Evolutionary conservation across 2,329 filamentous ascomycete species (phyloP).

Genomic region (Neonectria hederae): DNA sequence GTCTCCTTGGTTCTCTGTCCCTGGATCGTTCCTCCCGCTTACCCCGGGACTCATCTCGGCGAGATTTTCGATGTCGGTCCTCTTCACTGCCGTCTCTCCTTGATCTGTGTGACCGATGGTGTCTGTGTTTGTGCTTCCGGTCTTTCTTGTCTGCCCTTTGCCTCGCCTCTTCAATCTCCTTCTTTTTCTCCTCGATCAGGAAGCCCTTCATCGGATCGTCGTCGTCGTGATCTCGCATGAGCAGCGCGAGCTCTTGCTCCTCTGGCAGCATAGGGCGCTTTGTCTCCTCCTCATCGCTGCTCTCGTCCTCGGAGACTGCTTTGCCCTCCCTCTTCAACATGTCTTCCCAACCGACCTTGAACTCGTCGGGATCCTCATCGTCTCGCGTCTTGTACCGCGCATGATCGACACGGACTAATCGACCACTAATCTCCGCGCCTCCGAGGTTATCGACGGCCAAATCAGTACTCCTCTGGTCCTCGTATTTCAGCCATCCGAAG

Average conservation of each 20-base stretch:
- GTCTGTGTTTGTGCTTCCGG: slow-evolving; percentile 57
- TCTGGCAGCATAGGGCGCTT: slow-evolving; percentile 77
- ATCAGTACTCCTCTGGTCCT: slow-evolving; percentile 96
- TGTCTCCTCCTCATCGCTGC: slow-evolving; percentile 57
- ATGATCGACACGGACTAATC: slow-evolving; percentile 89
- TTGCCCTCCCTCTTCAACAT: slow-evolving; percentile 63
- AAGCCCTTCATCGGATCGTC: slow-evolving; percentile 98
- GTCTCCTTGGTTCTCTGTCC: slow-evolving; percentile 44
- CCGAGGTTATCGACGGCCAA: slow-evolving; percentile 95
- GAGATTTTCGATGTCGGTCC: slow-evolving; percentile 46
- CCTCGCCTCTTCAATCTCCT: slow-evolving; percentile 79
- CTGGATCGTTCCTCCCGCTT: slow-evolving; percentile 40
- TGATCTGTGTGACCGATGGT: slow-evolving; percentile 58
- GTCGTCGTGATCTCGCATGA: slow-evolving; percentile 86
- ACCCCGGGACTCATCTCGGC: slow-evolving; percentile 49
- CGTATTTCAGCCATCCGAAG: slow-evolving; percentile 97
- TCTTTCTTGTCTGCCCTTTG: slow-evolving; percentile 61
- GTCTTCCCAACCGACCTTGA: slow-evolving; percentile 67
- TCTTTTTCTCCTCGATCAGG: slow-evolving; percentile 89
- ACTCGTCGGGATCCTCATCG: slow-evolving; percentile 73
- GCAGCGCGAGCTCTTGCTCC: slow-evolving; percentile 78
- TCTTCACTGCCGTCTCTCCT: slow-evolving; percentile 46
- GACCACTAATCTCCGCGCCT: slow-evolving; percentile 82
- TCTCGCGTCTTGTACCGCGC: slow-evolving; percentile 90
- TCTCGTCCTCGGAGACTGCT: slow-evolving; percentile 55